Conservation (phyloP, 169 alveolate species). For the Eimeria sp. region DNA sequence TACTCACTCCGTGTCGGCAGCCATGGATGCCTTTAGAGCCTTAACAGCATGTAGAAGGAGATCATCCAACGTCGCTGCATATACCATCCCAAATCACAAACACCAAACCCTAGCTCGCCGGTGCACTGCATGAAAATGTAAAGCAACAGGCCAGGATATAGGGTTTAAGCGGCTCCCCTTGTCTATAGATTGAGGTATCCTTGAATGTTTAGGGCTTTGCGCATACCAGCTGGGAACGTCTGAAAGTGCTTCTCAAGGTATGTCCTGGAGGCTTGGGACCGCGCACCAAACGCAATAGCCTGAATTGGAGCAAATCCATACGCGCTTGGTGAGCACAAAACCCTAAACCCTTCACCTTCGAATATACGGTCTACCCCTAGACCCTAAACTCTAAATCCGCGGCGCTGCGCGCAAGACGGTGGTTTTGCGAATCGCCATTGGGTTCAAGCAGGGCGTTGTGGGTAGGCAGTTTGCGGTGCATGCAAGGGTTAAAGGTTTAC, state of each 20-base stretch:
- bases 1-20: conserved; percentile 83
- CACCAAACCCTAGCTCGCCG: conserved; percentile 1
- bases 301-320: conserved; percentile 67
- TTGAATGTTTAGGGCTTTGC: conserved; percentile 62
- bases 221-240: conserved; percentile 91
- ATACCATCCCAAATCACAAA: conserved; percentile 14
- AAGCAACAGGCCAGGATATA: background rate
- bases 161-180: conserved; percentile 83
- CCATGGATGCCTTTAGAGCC: conserved; percentile 83
- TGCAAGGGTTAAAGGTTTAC: conserved; percentile 81
- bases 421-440: background rate
- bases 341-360: conserved; percentile 1
- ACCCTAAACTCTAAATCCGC: background rate
- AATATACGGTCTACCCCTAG: background rate
- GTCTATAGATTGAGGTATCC: conserved; percentile 88
- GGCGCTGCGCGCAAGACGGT: background rate
- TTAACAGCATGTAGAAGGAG: conserved; percentile 80
- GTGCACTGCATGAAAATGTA: too few species aligned
- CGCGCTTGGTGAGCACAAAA: background rate
- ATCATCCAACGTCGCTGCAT: conserved; percentile 79
- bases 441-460: too few species aligned
- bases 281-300: conserved; percentile 98
- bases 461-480: background rate
- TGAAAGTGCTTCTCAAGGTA: conserved; percentile 97
- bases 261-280: conserved; percentile 98